Base-by-base conservation (phyloP, 805 yeast genomes). In the Starmerella gropengiesseri region DNA sequence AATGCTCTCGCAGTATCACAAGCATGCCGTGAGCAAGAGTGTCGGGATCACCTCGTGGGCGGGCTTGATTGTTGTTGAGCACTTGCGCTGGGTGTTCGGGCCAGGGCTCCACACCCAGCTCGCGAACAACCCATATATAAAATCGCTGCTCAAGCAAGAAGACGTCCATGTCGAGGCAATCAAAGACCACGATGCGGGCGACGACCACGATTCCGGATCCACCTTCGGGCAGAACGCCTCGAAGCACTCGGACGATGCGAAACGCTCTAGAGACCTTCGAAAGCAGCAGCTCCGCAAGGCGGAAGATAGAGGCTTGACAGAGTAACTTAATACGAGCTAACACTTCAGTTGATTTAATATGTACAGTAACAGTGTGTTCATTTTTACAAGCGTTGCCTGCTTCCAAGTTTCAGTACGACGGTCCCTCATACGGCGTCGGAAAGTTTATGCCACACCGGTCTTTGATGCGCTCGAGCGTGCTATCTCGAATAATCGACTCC, bases 1-100 rank as follows among this genome's bases (percentile, higher is more conserved):
- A 13, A 16, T 40, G 14, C 40, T 48, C 4, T 37, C 51, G 25
- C 54, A 50, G 20, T 47, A 39, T 38, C 47, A 44, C 30, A 44
- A 44, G 22, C 45, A 44, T 21, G 36, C 55, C 3, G 23, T 44
- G 12, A 34, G 43, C 33, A 49, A 49, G 28, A 38, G 40, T 43
- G 45, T 62, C 33, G 47, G 57, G 9, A 50, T 61, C 26, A 54
- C 51, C 23, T 47, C 61, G n/a, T 62, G 65, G 65, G 45, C 53
- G 16, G 54, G 57, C 32, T 49, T 62, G n/a, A 26, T 59, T 9
- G 51, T 60, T 18, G 46, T 59, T 12, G 62, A 60, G 44, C 61
- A 58, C 36, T 54, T 58, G 40, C 54, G 51, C 36, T 62, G 66
- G 66, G 57, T 59, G 7, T 59, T 52, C 37, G 66, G 62, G 7